A percentile compares a stretch with the other conserved stretches of the same genome.
Conservation (phyloP, 768 basidiomycete genomes). For the Ephemerocybe angulata region DNA sequence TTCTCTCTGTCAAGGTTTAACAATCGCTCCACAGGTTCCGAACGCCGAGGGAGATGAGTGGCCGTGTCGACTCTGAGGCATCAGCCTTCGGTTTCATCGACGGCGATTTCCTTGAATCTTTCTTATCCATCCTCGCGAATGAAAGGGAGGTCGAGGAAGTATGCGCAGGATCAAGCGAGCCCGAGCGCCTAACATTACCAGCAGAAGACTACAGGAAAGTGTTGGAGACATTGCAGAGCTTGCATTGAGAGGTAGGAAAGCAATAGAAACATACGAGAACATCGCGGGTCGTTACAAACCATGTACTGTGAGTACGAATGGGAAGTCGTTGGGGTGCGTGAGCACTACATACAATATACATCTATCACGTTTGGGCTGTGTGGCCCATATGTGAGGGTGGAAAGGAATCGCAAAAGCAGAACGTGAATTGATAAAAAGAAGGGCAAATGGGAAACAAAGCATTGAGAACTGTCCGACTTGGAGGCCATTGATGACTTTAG, state of each 20-base stretch:
- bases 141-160: conserved; percentile 47
- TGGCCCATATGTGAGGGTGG: not conserved
- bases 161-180: conserved; percentile 52
- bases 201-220: conserved; percentile 40
- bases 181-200: conserved; percentile 51
- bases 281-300: conserved; percentile 9
- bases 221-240: conserved; percentile 49
- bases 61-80: conserved; percentile 54
- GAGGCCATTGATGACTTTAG: not conserved
- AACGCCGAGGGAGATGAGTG: conserved; percentile 55
- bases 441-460: not conserved
- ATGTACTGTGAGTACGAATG: not conserved
- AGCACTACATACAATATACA: not conserved
- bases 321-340: not conserved
- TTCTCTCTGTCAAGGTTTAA: conserved; percentile 4
- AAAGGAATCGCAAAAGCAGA: not conserved
- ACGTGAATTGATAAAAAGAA: not conserved
- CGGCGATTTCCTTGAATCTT: conserved; percentile 77
- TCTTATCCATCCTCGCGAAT: conserved; percentile 42
- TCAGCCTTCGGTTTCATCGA: conserved; percentile 78
- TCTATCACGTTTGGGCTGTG: not conserved
- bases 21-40: conserved; percentile 53
- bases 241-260: conserved; percentile 39
- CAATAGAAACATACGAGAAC: conserved; percentile 4
- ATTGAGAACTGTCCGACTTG: not conserved